A percentile compares a stretch with the other conserved stretches of the same genome.
These are phyloP conservation scores for Mycena floridula DNA, from an alignment of 768 basidiomycete genomes.

Conservation along the genomic window DNA sequence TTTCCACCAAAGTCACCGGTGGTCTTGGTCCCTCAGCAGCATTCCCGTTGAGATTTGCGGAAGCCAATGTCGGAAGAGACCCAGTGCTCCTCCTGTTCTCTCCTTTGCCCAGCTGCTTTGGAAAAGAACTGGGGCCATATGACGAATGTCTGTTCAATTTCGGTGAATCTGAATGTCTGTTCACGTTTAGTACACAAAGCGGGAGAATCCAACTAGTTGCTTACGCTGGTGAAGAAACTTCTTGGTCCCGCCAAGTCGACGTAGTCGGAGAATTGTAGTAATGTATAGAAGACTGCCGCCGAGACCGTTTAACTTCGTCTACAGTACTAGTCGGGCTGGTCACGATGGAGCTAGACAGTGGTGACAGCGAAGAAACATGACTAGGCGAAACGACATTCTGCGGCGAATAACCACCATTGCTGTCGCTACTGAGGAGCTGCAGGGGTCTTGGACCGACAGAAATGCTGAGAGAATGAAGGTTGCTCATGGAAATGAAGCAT, in stretches of 20 bases:
- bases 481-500: too few relatives aligned
- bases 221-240: neutral
- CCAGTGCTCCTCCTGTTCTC: constrained; percentile 24
- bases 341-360: constrained; percentile 15
- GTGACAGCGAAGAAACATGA: constrained; percentile 12
- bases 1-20: constrained; percentile 67
- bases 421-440: constrained; percentile 38
- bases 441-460: constrained; percentile 39
- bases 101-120: constrained; percentile 7
- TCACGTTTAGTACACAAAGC: too few relatives aligned
- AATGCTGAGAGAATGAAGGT: constrained; percentile 25
- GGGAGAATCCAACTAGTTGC: neutral
- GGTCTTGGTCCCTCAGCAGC: constrained; percentile 25
- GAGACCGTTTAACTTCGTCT: constrained; percentile 12
- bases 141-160: neutral
- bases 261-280: constrained; percentile 31
- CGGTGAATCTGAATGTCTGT: constrained; percentile 15
- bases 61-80: constrained; percentile 4
- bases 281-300: constrained; percentile 50
- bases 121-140: constrained; percentile 5
- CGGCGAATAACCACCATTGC: constrained; percentile 10
- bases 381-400: constrained; percentile 8
- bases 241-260: constrained; percentile 6
- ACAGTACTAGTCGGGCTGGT: constrained; percentile 16
- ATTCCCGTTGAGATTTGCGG: too few relatives aligned